Evolutionary conservation across 768 basidiomycete species (phyloP).

Genomic region (Lactifluus volemus): DNA sequence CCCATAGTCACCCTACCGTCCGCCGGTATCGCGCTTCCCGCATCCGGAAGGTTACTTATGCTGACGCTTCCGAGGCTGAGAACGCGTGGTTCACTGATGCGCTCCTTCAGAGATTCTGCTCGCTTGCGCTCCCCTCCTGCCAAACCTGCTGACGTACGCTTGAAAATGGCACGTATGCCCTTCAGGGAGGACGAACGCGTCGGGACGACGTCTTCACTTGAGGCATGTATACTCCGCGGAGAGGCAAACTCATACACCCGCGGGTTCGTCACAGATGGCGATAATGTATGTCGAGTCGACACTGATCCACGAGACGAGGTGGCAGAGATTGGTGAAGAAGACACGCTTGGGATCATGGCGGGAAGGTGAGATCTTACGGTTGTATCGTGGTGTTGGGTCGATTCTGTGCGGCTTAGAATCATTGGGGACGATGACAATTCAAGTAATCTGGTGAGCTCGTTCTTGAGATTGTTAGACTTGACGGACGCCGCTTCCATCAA

Average conservation of each 20-base stretch:
- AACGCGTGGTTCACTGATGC: constrained; percentile 5
- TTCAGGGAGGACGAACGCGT: constrained; percentile 5
- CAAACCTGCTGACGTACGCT: constrained; percentile 12
- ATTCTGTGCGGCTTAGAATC: not conserved
- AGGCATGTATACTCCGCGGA: not conserved
- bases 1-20: not conserved
- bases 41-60: constrained; percentile 5
- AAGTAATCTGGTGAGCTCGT: not conserved
- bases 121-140: not conserved
- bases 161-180: constrained; percentile 11
- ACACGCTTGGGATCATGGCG: not conserved
- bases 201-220: not conserved
- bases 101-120: constrained; percentile 12
- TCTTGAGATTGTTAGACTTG: not conserved
- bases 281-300: not conserved
- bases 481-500: not conserved
- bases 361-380: not conserved
- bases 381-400: not conserved
- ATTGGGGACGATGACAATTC: not conserved
- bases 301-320: not conserved
- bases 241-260: not conserved
- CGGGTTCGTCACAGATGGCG: not conserved
- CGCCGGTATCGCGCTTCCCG: not conserved
- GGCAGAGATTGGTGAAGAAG: not conserved
- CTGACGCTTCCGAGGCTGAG: constrained; percentile 10